phyloP scores from a whole-genome alignment of 75 land plant genomes.

The Larix kaempferi region DNA sequence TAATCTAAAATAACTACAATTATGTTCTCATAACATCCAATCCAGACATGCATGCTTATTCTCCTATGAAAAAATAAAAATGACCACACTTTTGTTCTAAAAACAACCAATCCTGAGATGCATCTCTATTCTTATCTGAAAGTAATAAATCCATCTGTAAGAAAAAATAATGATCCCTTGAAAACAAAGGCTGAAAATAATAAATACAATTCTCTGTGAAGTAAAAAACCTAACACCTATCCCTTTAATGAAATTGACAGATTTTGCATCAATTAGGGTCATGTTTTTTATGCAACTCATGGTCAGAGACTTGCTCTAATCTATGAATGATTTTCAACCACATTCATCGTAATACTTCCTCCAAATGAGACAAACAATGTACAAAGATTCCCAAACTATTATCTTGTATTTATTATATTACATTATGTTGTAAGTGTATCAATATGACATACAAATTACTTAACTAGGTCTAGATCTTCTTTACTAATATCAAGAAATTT shows the following conservation, averaged over 20 bases:
- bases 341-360: background rate
- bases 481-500: constrained; percentile 99
- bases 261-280: background rate
- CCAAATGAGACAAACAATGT: no score
- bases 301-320: background rate
- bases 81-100: no score
- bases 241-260: background rate
- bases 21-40: no score
- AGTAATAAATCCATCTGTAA: no score
- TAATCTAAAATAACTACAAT: no score
- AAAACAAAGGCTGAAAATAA: background rate
- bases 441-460: constrained; percentile 3
- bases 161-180: background rate
- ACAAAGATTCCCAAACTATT: background rate
- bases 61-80: no score
- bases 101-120: no score
- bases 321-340: background rate
- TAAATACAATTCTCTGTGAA: background rate
- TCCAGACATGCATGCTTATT: no score
- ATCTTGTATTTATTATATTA: background rate
- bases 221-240: background rate
- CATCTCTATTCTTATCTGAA: no score
- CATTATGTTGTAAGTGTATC: background rate
- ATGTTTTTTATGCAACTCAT: background rate
- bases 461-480: constrained; percentile 95